Conservation (phyloP, 176 grass and related monocot genomes). For the Oryza rufipogon region DNA sequence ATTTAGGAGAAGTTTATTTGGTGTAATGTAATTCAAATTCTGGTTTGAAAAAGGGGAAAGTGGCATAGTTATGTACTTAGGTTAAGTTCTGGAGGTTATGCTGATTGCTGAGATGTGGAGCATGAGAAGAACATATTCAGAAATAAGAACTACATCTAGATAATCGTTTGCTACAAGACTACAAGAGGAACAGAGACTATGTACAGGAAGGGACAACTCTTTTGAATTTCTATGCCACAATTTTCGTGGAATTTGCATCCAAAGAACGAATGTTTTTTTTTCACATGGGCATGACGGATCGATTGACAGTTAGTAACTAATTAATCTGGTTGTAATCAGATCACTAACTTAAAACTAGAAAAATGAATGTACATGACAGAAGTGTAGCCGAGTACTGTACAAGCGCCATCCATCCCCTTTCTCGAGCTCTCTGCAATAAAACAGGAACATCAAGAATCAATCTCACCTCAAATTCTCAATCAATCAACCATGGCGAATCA, state of each 20-base stretch:
- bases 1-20: too few relatives aligned
- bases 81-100: not conserved
- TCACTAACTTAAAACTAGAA: constrained; percentile 46
- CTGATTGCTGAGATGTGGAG: not conserved
- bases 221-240: not conserved
- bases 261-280: constrained; percentile 2
- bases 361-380: constrained; percentile 57
- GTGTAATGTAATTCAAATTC: not conserved
- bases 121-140: not conserved
- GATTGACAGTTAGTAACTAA: constrained; percentile 11
- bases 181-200: constrained; percentile 1
- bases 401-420: constrained; percentile 41
- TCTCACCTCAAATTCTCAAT: not conserved
- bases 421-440: constrained; percentile 43
- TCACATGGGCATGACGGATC: constrained; percentile 2
- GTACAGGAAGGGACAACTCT: not conserved
- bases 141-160: not conserved
- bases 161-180: constrained; percentile 2
- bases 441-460: not conserved
- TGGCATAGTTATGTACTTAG: not conserved
- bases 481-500: too few relatives aligned
- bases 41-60: not conserved
- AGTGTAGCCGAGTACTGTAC: constrained; percentile 40
- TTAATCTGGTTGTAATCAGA: constrained; percentile 38
- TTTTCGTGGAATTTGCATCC: constrained; percentile 23